phyloP scores from a whole-genome alignment of 352 stramenopile genomes.

The Peronospora destructor region DNA sequence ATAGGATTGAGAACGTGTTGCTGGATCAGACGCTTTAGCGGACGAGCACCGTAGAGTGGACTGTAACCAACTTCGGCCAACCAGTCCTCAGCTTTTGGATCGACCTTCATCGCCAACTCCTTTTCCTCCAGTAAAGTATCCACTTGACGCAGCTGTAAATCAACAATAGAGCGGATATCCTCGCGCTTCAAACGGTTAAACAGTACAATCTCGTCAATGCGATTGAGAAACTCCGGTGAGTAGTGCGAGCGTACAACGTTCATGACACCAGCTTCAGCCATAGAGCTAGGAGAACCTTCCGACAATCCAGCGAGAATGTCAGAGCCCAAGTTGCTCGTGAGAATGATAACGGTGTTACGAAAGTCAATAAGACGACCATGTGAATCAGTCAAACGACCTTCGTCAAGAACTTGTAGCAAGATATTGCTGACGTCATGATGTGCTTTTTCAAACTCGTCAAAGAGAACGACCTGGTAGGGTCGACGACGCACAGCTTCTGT shows the following conservation, averaged over 20 bases:
- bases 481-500: slow-evolving; percentile 92
- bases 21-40: slow-evolving; percentile 94
- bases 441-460: slow-evolving; percentile 98
- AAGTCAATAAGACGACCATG: slow-evolving; percentile 95
- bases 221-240: slow-evolving; percentile 97
- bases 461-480: slow-evolving; percentile 94
- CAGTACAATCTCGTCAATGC: slow-evolving; percentile 96
- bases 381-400: slow-evolving; percentile 91
- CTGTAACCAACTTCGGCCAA: slow-evolving; percentile 93
- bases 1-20: slow-evolving; percentile 93
- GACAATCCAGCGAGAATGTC: slow-evolving; percentile 67
- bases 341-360: slow-evolving; percentile 96
- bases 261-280: slow-evolving; percentile 82
- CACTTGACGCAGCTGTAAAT: slow-evolving; percentile 90
- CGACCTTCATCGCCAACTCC: slow-evolving; percentile 88
- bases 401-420: slow-evolving; percentile 87
- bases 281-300: slow-evolving; percentile 42
- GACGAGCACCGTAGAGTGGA: slow-evolving; percentile 92
- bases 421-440: slow-evolving; percentile 96
- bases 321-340: slow-evolving; percentile 96
- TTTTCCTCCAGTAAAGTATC: slow-evolving; percentile 87
- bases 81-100: slow-evolving; percentile 87
- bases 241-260: slow-evolving; percentile 90
- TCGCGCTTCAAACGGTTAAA: slow-evolving; percentile 92
- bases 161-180: slow-evolving; percentile 91